Evolutionary conservation across 148 eudicot genomes (phyloP), one percentile per base, ranked within the genome.

Genomic region (Rhododendron ferrugineum): DNA sequence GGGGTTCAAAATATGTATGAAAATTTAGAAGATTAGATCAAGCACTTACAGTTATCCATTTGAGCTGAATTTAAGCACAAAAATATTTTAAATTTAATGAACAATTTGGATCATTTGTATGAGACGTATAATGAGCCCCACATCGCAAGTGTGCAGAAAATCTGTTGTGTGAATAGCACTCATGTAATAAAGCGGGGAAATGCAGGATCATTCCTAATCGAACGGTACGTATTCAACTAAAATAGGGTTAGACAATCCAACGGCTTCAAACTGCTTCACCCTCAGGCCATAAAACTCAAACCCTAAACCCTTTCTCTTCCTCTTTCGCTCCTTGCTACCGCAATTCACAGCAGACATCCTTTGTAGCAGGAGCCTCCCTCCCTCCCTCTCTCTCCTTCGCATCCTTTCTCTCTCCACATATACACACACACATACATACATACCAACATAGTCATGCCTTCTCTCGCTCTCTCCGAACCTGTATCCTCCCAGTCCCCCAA

Each of bases 381-480:
- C 3, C 68, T 56, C 20, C 15, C 58, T 32, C 46, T 23, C 28
- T n/a, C 30, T 23, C 68, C 5, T 6, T 28, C 16, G 3, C 74
- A 1, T 1, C 30, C 14, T 30, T n/a, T 79, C 64, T 79, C 11
- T 52, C 34, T 34, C 36, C 10, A 34, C 37, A 23, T 20, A 77
- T 15, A 30, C 3, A 11, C 74, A 77, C 23, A 30, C 3, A 11
- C 74, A 10, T 5, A 66, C 34, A 62, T 8, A 23, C 70, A n/a
- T 0, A 28, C 74, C 74, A 28, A 13, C 32, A 15, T 26, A 11
- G 75, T 40, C 80, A 89, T 93, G 94, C 93, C 94, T 90, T 91
- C 94, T 32, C 36, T 77, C 64, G 84, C 90, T 28, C 50, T 85
- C 30, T 68, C 74, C 74, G 34, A 28, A 68, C 74, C 37, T 68